Base-by-base conservation (phyloP, 257 asterid species). In the Nicotiana obtusifolia region DNA sequence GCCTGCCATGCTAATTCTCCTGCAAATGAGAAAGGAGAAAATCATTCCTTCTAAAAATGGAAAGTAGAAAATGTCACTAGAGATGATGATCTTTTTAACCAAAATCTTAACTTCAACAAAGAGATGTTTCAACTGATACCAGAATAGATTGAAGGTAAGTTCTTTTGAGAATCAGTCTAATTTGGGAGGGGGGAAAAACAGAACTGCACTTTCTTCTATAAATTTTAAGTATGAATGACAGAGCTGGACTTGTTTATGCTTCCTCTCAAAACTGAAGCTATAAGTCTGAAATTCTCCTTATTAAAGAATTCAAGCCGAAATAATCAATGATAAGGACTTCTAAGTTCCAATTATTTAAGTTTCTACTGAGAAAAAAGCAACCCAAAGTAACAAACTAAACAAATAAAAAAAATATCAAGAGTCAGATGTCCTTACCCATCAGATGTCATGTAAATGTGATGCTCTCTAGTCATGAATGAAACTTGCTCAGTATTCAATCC, bases 1-100 rank as follows among this genome's bases (percentile, higher is more conserved):
- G 69, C 98, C 97, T 41, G 96, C 96, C 98, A 93, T 91, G 90
- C 98, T 94, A 65, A 93, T 94, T 84, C 97, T 86, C 92, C 98
- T 94, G 93, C 86, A 84, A 60, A 19, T 76, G 44, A 68, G 31
- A 31, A 31, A 37, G 79, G 54, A 16, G n/a, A 68, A 47, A 10
- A 81, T 19, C 59, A 73, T 30, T 66, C 33, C 22, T 49, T 22
- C 20, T 24, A 10, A 20, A 56, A 24, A 11, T 13, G 16, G 31
- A 56, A 54, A 56, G 61, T 5, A 33, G 80, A 77, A 41, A 59
- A 24, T 77, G 37, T 80, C 20, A 78, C 22, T 44, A 73, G 61
- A 13, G 49, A 73, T 73, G 20, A 44, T 20, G 37, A 7, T 47
- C 78, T 47, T 14, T 14, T 44, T 73, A 47, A 73, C 60, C 78